Evolutionary conservation across 768 basidiomycete genomes (phyloP).

Genomic region (Dictyophora rubrovolvata): DNA sequence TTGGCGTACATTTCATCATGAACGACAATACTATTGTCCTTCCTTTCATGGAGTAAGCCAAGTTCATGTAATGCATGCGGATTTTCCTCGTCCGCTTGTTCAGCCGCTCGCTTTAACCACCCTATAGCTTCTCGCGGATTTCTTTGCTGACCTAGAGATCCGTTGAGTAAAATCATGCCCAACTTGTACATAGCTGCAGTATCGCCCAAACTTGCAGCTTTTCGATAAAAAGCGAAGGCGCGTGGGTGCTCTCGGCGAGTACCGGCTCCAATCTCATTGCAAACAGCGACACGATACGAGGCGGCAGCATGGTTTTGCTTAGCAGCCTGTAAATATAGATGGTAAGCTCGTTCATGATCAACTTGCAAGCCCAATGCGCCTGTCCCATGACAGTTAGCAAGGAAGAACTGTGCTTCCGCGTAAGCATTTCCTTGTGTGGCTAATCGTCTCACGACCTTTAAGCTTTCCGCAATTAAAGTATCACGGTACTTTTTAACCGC

Average conservation of each 20-base stretch:
- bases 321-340: constrained; percentile 91
- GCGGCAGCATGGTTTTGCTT: constrained; percentile 96
- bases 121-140: constrained; percentile 88
- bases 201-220: constrained; percentile 91
- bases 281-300: constrained; percentile 94
- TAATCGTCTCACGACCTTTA: constrained; percentile 86
- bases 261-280: constrained; percentile 97
- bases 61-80: constrained; percentile 96
- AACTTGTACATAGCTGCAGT: constrained; percentile 99
- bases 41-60: constrained; percentile 73
- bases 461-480: constrained; percentile 70
- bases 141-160: constrained; percentile 67
- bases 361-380: constrained; percentile 92
- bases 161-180: constrained; percentile 93
- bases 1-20: constrained; percentile 78
- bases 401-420: constrained; percentile 96
- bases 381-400: constrained; percentile 94
- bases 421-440: constrained; percentile 89
- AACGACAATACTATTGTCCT: constrained; percentile 54
- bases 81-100: constrained; percentile 96
- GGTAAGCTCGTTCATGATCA: constrained; percentile 96
- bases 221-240: constrained; percentile 92
- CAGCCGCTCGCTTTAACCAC: constrained; percentile 91
- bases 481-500: constrained; percentile 88
- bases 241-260: constrained; percentile 81